Evolutionary conservation across 2,329 filamentous ascomycete species (phyloP), one percentile per base, ranked within the genome.

Genomic region (Xylariaceae sp.): DNA sequence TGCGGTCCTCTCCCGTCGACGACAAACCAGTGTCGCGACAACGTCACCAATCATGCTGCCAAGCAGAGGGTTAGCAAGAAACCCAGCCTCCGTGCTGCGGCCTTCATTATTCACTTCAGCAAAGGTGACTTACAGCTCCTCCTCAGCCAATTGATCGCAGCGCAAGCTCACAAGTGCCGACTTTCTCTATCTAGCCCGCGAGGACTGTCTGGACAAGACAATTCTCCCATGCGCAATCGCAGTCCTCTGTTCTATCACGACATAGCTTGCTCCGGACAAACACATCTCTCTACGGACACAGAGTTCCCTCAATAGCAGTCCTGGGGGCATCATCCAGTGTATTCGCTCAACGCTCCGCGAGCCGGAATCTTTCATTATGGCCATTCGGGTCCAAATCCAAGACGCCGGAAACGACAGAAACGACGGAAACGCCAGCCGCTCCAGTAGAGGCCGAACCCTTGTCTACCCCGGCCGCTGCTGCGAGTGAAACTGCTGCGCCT

Each of bases 21-120:
- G 34, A 32, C 52, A 30, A 50, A 42, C 32, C 32, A 19, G 11
- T 37, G 26, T 40, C 34, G n/a, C 50, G 31, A 35, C 53, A 47
- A 39, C 31, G 47, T 32, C 52, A 35, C 44, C 51, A 41, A 55
- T 65, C 62, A 84, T 84, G 80, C 72, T 84, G 67, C 76, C 77
- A 66, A 77, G 77, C 62, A 76, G 75, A 75, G 76, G 78, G 62
- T 64, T 82, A 53, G 71, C 75, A 58, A 76, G 73, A 70, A 68
- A 70, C 65, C 72, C 74, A 51, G 70, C 74, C 60, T 68, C 75
- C 60, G 72, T 70, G 64, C 64, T 74, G 64, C 67, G 72, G 65
- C 67, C 64, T 54, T 59, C 60, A 9, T 45, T 60, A 50, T 52
- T 57, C 35, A 56, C 47, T 51, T 63, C 61, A 50, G 58, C 52